Conservation (phyloP, 768 basidiomycete species). For the Royoungia palumana region DNA sequence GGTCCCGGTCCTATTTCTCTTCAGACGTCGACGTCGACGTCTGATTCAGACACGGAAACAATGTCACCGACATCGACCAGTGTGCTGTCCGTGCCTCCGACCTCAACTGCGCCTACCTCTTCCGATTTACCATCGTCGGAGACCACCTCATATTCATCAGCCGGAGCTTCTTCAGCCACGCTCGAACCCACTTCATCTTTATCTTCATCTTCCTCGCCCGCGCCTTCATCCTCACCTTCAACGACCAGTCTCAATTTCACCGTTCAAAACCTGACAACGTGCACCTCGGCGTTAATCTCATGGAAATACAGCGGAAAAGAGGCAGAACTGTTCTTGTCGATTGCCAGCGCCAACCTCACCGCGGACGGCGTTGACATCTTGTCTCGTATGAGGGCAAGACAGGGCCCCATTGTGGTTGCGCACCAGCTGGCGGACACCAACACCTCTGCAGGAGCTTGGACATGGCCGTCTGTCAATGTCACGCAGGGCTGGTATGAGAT, state of each 20-base stretch:
- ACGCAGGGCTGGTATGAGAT: slow-evolving; percentile 48
- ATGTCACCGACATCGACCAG: slow-evolving; percentile 16
- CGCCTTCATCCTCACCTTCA: slow-evolving; percentile 15
- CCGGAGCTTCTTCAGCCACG: not conserved
- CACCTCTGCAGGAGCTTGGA: slow-evolving; percentile 28
- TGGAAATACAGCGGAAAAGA: slow-evolving; percentile 41
- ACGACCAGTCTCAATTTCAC: slow-evolving; percentile 19
- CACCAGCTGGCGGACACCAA: slow-evolving; percentile 26
- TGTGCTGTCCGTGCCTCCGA: slow-evolving; percentile 9
- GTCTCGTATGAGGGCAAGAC: slow-evolving; percentile 3
- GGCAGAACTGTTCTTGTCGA: slow-evolving; percentile 31
- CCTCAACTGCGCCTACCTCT: slow-evolving; percentile 1
- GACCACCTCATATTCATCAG: slow-evolving; percentile 5
- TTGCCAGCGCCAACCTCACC: slow-evolving; percentile 34
- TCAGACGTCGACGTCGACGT: slow-evolving; percentile 4
- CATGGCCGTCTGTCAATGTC: slow-evolving; percentile 47
- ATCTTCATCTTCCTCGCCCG: slow-evolving; percentile 9
- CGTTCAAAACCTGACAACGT: slow-evolving; percentile 34
- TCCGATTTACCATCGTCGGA: not conserved
- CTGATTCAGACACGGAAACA: not conserved
- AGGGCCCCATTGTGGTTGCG: slow-evolving; percentile 10
- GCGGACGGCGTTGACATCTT: slow-evolving; percentile 28
- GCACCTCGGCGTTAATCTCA: slow-evolving; percentile 29
- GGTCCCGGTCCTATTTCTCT: slow-evolving; percentile 9
- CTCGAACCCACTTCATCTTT: slow-evolving; percentile 4